These are phyloP conservation scores for Trametes cingulata DNA, from an alignment of 768 basidiomycete genomes.

Conservation along the genomic window DNA sequence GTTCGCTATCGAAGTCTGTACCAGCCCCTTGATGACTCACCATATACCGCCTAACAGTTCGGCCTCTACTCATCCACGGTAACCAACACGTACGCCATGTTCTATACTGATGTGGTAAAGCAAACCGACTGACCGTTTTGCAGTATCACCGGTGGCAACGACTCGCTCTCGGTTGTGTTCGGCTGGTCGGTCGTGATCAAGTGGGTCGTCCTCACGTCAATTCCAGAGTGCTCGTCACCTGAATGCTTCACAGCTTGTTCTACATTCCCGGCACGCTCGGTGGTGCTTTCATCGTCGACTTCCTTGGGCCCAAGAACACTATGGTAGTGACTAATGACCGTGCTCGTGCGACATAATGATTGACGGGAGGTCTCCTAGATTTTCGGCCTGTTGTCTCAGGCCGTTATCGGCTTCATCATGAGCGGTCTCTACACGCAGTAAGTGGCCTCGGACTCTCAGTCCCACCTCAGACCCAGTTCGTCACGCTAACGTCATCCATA, in stretches of 20 bases:
- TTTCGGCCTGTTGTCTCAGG: conserved; percentile 63
- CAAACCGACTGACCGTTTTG: not conserved
- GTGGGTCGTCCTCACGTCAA: conserved; percentile 39
- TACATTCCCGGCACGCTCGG: conserved; percentile 72
- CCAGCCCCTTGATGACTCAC: not conserved
- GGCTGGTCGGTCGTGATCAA: conserved; percentile 89
- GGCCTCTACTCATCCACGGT: conserved; percentile 81
- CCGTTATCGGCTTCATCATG: conserved; percentile 85
- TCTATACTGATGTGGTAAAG: not conserved
- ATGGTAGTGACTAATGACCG: conserved; percentile 49
- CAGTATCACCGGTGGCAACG: conserved; percentile 59
- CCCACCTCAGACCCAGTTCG: too few species aligned
- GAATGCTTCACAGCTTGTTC: conserved; percentile 45
- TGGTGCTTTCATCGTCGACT: conserved; percentile 77
- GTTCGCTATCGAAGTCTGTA: not conserved
- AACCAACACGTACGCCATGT: conserved; percentile 52
- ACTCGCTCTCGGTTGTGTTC: conserved; percentile 60
- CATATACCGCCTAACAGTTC: conserved; percentile 47
- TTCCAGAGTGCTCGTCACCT: conserved; percentile 38
- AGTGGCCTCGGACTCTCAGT: conserved; percentile 15
- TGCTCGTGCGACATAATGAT: not conserved
- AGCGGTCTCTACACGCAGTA: conserved; percentile 71
- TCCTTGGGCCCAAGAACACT: conserved; percentile 71
- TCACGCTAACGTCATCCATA: conserved; percentile 26
- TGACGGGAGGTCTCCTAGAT: conserved; percentile 45